Conservation (phyloP, 1,284 basidiomycete species). For the Melampsora larici-populina region DNA sequence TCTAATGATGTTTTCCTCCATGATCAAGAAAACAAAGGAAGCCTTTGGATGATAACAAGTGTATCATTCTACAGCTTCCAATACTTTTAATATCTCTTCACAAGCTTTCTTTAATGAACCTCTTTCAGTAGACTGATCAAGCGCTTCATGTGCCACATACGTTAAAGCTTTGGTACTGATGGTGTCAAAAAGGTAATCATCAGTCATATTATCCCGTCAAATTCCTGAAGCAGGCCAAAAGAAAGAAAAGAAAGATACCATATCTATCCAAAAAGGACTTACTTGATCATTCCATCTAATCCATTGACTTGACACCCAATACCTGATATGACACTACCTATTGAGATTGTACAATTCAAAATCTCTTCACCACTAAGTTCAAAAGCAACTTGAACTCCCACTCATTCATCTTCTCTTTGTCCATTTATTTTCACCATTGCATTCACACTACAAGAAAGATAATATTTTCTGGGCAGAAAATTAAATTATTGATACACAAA, state of each 20-base stretch:
- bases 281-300: not conserved
- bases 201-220: too few species aligned
- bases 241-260: not conserved
- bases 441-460: too few species aligned
- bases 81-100: conserved; percentile 6
- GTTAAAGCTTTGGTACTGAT: conserved; percentile 11
- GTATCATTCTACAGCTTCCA: not conserved
- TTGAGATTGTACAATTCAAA: not conserved
- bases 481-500: too few species aligned
- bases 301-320: conserved; percentile 23
- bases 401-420: not conserved
- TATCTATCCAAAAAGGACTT: not conserved
- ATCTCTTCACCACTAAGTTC: conserved; percentile 34
- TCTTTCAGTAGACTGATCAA: conserved; percentile 17
- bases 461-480: too few species aligned
- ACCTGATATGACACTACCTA: not conserved
- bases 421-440: conserved; percentile 5
- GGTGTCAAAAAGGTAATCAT: too few species aligned
- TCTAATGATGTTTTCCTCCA: too few species aligned
- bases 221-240: too few species aligned
- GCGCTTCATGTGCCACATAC: conserved; percentile 10
- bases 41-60: not conserved
- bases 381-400: conserved; percentile 9
- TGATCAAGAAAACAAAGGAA: not conserved
- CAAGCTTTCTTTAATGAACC: conserved; percentile 22